Percentiles rank a stretch among this genome's conserved stretches.
Conservation (phyloP, 306 rosid species). For the Delonix regia region DNA sequence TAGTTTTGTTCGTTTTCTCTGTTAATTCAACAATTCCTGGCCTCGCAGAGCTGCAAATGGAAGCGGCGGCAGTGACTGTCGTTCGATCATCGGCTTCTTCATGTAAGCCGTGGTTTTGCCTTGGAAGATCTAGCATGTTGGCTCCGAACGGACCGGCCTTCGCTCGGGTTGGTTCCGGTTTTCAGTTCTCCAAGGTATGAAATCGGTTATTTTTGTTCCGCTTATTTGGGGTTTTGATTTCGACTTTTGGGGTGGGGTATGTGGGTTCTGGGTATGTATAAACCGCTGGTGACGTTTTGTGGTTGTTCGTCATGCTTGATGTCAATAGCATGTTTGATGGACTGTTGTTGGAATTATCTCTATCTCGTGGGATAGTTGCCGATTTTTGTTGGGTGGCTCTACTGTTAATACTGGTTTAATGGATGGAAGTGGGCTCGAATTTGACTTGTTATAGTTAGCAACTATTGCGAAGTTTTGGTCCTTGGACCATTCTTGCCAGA, state of each 20-base stretch:
- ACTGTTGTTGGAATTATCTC: background rate
- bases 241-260: background rate
- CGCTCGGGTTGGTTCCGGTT: conserved; percentile 38
- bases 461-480: background rate
- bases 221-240: background rate
- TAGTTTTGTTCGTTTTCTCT: background rate
- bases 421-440: conserved; percentile 15
- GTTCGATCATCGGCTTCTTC: conserved; percentile 49
- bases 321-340: background rate
- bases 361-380: background rate
- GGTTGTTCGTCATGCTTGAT: background rate
- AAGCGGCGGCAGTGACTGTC: conserved; percentile 48
- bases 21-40: background rate
- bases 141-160: conserved; percentile 38
- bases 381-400: background rate
- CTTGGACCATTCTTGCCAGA: background rate
- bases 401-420: background rate
- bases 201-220: background rate
- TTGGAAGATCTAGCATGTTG: conserved; percentile 41
- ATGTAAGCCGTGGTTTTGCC: conserved; percentile 28
- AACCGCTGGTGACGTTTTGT: background rate
- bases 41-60: conserved; percentile 55
- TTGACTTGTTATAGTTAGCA: conserved; percentile 3
- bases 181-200: conserved; percentile 54
- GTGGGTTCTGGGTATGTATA: background rate